Evolutionary conservation across 495 filamentous ascomycete genomes (phyloP).

Genomic region (Bacidia rubella): DNA sequence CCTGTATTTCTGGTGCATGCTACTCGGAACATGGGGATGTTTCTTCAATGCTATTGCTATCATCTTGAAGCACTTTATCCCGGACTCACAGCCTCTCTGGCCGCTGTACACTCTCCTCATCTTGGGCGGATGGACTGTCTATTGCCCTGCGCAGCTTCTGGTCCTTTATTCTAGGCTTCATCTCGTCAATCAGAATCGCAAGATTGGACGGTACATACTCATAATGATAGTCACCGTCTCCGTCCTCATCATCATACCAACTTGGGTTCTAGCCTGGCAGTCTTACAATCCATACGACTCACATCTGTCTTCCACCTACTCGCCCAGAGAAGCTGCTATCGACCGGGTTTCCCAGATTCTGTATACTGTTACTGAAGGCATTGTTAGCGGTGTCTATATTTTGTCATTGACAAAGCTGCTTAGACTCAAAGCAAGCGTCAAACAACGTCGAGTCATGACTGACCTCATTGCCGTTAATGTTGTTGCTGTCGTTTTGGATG

Average conservation of each 20-base stretch:
- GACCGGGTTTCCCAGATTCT: constrained; percentile 29
- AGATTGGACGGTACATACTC: constrained; percentile 20
- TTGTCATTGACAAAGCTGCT: constrained; percentile 26
- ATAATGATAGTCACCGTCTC: constrained; percentile 23
- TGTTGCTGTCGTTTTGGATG: constrained; percentile 34
- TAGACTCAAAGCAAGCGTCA: constrained; percentile 21
- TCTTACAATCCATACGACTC: constrained; percentile 7
- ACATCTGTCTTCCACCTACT: constrained; percentile 13
- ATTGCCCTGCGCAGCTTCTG: constrained; percentile 25
- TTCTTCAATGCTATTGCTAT: constrained; percentile 23
- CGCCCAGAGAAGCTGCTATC: constrained; percentile 26
- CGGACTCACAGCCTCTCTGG: constrained; percentile 11
- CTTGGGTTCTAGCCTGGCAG: constrained; percentile 16
- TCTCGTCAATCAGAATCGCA: constrained; percentile 20
- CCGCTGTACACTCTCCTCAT: constrained; percentile 18
- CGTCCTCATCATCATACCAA: constrained; percentile 24
- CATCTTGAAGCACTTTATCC: constrained; percentile 24
- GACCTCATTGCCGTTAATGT: constrained; percentile 36
- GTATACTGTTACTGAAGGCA: constrained; percentile 29
- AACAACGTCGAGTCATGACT: constrained; percentile 22
- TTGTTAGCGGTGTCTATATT: constrained; percentile 27
- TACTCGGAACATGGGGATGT: constrained; percentile 24
- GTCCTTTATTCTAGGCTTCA: constrained; percentile 31
- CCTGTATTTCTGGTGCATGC: constrained; percentile 34
- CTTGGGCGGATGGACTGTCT: constrained; percentile 22